A percentile compares a stretch with the other conserved stretches of the same genome.
These are phyloP conservation scores for Poteriospumella lacustris DNA, from an alignment of 108 stramenopile genomes.

Conservation along the genomic window DNA sequence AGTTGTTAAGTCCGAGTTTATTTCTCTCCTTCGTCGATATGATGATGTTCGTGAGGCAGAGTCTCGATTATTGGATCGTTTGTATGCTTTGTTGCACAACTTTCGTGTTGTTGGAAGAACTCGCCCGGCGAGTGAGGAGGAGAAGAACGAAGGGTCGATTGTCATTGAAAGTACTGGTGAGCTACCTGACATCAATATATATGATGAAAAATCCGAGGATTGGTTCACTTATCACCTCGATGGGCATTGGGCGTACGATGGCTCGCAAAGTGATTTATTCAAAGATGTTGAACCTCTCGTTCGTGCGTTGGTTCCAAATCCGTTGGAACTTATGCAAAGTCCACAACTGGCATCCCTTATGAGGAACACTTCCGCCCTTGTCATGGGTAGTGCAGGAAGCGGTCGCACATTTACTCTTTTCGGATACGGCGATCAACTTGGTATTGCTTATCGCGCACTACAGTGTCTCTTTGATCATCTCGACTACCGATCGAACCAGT, in stretches of 20 bases:
- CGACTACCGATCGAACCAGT: background rate
- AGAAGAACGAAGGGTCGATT: background rate
- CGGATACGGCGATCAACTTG: background rate
- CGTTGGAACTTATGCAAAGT: background rate
- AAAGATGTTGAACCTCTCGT: background rate
- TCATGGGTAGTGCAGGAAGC: background rate
- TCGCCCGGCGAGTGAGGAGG: background rate
- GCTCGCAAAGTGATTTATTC: background rate
- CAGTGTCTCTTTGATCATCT: background rate
- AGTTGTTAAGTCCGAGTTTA: background rate
- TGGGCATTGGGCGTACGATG: background rate
- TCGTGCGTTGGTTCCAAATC: background rate
- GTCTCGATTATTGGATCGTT: background rate
- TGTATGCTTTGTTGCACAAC: background rate
- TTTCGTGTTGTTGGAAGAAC: background rate
- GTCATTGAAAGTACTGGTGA: background rate
- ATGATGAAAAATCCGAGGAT: background rate
- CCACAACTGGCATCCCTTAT: background rate
- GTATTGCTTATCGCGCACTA: background rate
- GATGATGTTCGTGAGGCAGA: background rate
- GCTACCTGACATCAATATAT: too few species aligned
- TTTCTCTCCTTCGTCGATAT: background rate
- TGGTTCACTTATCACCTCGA: background rate
- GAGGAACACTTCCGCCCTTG: background rate
- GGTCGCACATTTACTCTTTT: background rate